Conservation (phyloP, 2,329 filamentous ascomycete species). For the Colletotrichum tabaci region DNA sequence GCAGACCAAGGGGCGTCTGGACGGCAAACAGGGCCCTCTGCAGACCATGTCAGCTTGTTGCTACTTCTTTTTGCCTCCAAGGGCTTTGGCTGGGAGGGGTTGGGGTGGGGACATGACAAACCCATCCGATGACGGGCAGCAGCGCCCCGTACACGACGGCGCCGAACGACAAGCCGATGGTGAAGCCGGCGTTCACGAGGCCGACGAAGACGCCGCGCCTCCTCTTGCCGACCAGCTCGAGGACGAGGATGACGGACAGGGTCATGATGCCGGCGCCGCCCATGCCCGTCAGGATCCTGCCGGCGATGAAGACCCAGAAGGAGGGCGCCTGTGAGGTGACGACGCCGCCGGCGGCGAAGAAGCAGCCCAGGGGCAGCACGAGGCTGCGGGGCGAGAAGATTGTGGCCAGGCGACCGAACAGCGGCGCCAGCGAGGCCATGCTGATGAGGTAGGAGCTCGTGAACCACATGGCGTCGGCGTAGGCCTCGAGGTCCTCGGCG, state of each 20-base stretch:
- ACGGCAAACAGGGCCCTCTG: conserved; percentile 81
- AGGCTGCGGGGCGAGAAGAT: conserved; percentile 80
- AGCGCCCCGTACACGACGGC: conserved; percentile 79
- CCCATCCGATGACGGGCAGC: conserved; percentile 78
- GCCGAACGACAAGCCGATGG: conserved; percentile 78
- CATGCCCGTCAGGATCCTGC: conserved; percentile 76
- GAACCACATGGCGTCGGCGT: conserved; percentile 84
- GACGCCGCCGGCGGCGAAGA: conserved; percentile 73
- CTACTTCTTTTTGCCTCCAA: not conserved
- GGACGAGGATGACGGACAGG: conserved; percentile 80
- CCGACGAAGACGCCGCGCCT: conserved; percentile 82
- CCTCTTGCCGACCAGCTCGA: conserved; percentile 79
- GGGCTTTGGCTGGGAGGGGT: not conserved
- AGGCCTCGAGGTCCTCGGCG: conserved; percentile 81
- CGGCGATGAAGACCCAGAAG: conserved; percentile 76
- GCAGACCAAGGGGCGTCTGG: conserved; percentile 76
- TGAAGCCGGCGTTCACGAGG: conserved; percentile 80
- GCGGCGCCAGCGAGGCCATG: conserved; percentile 75
- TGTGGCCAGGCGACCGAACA: conserved; percentile 80
- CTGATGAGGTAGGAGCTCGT: conserved; percentile 80
- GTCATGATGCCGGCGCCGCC: conserved; percentile 82
- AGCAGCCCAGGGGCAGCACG: conserved; percentile 72
- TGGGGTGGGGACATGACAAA: conserved; percentile 47
- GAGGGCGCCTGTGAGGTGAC: conserved; percentile 74
- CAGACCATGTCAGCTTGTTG: conserved; percentile 32